Conservation (phyloP, 805 yeast genomes). For the Komagataella populi region DNA sequence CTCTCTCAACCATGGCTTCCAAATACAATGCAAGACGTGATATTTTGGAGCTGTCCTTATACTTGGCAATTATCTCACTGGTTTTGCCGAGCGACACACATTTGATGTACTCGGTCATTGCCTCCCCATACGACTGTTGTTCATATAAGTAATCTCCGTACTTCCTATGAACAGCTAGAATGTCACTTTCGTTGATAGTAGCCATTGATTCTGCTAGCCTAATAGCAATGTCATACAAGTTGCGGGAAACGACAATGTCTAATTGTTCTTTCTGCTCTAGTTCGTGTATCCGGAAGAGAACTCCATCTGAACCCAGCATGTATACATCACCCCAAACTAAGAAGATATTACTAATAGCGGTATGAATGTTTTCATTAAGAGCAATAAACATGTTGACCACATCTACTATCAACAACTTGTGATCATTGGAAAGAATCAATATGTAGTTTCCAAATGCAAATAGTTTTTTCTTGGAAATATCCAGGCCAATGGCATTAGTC, state of each 20-base stretch:
- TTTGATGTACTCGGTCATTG: constrained; percentile 62
- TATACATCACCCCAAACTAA: constrained; percentile 41
- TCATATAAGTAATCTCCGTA: constrained; percentile 66
- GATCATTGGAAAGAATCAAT: constrained; percentile 19
- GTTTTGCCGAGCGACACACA: constrained; percentile 35
- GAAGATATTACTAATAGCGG: constrained; percentile 46
- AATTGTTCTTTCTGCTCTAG: constrained; percentile 55
- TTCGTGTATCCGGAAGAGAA: constrained; percentile 55
- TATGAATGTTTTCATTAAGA: constrained; percentile 54
- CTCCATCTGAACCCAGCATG: constrained; percentile 63
- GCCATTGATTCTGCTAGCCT: constrained; percentile 37
- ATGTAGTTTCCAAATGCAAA: constrained; percentile 37
- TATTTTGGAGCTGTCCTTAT: constrained; percentile 66
- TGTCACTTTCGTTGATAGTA: constrained; percentile 13
- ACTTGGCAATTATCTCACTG: constrained; percentile 67
- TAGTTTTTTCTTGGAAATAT: constrained; percentile 38
- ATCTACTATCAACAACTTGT: constrained; percentile 43
- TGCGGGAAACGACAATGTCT: constrained; percentile 52
- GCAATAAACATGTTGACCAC: constrained; percentile 55
- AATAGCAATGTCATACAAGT: constrained; percentile 61
- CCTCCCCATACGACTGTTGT: constrained; percentile 50
- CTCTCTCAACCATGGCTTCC: constrained; percentile 39
- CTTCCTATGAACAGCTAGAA: constrained; percentile 31
- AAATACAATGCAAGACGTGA: constrained; percentile 49
- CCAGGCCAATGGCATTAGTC: constrained; percentile 40